These are phyloP conservation scores for Tricholoma sp. DNA, from an alignment of 768 basidiomycete genomes.

Conservation along the genomic window DNA sequence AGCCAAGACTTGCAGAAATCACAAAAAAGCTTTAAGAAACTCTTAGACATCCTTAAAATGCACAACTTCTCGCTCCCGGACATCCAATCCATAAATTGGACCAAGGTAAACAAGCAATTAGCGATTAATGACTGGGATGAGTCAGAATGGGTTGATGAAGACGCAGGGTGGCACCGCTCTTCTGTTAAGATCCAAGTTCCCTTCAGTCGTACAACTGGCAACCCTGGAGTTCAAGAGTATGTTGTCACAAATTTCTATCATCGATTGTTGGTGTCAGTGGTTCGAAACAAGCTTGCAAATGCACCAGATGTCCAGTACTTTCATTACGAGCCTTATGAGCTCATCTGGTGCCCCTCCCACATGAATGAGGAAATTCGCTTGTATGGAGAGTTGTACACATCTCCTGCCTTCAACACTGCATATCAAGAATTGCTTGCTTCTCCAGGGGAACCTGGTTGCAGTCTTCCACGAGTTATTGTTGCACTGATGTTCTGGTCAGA, in stretches of 20 bases:
- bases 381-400: conserved; percentile 14
- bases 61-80: conserved; percentile 7
- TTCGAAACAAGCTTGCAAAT: conserved; percentile 10
- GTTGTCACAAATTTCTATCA: conserved; percentile 13
- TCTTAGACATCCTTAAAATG: conserved; percentile 7
- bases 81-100: conserved; percentile 8
- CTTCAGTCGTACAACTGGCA: background rate
- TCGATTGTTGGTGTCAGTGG: conserved; percentile 11
- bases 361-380: too few relatives aligned
- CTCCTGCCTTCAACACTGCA: conserved; percentile 10
- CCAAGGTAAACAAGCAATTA: conserved; percentile 5
- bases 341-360: too few relatives aligned
- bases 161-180: conserved; percentile 14
- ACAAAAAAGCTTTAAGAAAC: conserved; percentile 1
- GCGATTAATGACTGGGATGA: background rate
- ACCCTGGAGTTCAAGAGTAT: background rate
- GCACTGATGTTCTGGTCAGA: conserved; percentile 26
- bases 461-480: conserved; percentile 12
- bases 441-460: conserved; percentile 8
- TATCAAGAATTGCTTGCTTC: conserved; percentile 6
- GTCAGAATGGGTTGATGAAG: background rate
- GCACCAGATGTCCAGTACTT: background rate
- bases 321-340: too few relatives aligned
- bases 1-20: conserved; percentile 2
- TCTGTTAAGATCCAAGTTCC: conserved; percentile 7